Base-by-base conservation (phyloP, 441 rosid species). In the Erysimum cheiri region DNA sequence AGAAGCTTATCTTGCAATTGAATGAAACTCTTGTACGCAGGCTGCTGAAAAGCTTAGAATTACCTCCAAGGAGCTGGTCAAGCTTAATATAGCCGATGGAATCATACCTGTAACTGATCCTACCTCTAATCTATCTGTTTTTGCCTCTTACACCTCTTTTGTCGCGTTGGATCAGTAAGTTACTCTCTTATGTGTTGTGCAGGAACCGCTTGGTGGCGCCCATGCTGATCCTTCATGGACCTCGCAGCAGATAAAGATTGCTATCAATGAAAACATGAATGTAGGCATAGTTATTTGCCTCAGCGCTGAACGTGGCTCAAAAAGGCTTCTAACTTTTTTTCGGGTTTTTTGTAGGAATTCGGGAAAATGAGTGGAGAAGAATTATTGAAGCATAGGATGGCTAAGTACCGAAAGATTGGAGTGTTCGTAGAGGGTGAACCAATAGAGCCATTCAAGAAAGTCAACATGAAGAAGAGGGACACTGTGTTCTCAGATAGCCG, bases 191-290 rank as follows among this genome's bases (percentile, higher is more conserved):
- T 48, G 49, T 78, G 24, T 48, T 64, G 67, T 19, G 58, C 80
- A 91, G 96, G 98, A 94, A 78, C 98, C 98, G 9, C 87, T 89
- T 46, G 97, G 97, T 32, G 97, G 98, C 48, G 98, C 97, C 26
- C 96, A 94, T 78, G 86, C 91, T 39, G 93, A 88, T 82, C 93
- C 96, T 22, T 55, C 81, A 36, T 84, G 89, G 93, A 85, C 96
- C 49, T 88, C 98, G 35, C 85, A 82, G 72, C 87, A 82, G 77
- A 90, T 92, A 73, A 92, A 88, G 85, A 73, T 71, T 33, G 88
- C 92, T 39, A 90, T 90, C 71, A 86, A 80, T 49, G 83, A 86
- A 72, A 7, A 82, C 74, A 90, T 87, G 95, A 80, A 82, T 71
- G 98, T 92, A 78, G 60, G 94, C 54, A 44, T 55, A 61, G 31